These are phyloP conservation scores for Fraxinus dipetala DNA, from an alignment of 305 asterid species.

Conservation along the genomic window DNA sequence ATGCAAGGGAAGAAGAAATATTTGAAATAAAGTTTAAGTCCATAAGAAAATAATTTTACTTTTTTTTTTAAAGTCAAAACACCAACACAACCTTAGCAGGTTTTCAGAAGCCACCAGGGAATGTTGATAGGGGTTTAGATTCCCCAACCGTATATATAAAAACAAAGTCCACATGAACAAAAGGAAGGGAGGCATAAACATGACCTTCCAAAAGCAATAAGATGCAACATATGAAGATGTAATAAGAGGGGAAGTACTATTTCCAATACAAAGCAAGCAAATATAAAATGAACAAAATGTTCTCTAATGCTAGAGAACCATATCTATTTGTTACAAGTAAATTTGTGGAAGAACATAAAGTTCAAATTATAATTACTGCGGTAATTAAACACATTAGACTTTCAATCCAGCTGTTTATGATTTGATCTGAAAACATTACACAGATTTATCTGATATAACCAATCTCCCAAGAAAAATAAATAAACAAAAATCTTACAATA, in stretches of 20 bases:
- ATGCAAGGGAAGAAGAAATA: neutral
- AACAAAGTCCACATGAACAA: neutral
- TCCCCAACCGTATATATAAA: too few relatives aligned
- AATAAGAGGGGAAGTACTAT: neutral
- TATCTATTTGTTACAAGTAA: neutral
- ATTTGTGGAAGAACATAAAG: neutral
- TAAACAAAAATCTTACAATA: neutral
- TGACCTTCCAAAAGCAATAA: neutral
- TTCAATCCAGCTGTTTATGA: neutral
- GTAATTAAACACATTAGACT: neutral
- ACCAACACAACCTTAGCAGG: too few relatives aligned
- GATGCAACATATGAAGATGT: neutral
- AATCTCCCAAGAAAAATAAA: neutral
- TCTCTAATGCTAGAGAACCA: neutral
- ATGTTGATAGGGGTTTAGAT: too few relatives aligned
- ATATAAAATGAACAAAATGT: neutral
- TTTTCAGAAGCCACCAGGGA: too few relatives aligned
- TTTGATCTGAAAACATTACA: neutral
- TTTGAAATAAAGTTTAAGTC: neutral
- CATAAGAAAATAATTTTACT: neutral
- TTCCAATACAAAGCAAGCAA: neutral
- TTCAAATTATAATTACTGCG: neutral
- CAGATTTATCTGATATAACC: neutral
- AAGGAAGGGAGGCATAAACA: neutral
- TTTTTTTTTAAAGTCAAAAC: too few relatives aligned